Evolutionary conservation across 2,329 filamentous ascomycete genomes (phyloP).

Genomic region (Anthostomella pinea): DNA sequence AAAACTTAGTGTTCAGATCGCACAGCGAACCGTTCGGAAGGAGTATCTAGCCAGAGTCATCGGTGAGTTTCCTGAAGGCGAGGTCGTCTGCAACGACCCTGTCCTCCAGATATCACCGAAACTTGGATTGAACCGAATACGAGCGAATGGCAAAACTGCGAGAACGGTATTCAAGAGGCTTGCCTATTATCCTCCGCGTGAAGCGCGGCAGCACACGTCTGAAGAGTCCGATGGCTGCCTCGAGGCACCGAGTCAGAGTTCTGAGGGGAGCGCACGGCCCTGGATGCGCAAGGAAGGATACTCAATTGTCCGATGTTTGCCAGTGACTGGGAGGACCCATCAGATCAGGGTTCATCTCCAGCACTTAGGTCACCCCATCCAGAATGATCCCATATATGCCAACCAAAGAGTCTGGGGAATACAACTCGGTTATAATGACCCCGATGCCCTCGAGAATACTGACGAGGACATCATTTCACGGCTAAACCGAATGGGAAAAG

Average conservation of each 20-base stretch:
- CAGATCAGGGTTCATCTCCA: slow-evolving; percentile 94
- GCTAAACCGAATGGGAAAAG: slow-evolving; percentile 87
- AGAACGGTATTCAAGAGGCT: slow-evolving; percentile 87
- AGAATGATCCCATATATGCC: slow-evolving; percentile 96
- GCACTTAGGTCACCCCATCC: slow-evolving; percentile 89
- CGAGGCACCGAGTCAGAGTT: slow-evolving; percentile 13
- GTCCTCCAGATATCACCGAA: slow-evolving; percentile 94
- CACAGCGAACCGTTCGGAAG: slow-evolving; percentile 79
- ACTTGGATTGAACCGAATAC: slow-evolving; percentile 88
- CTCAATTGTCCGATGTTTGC: slow-evolving; percentile 90
- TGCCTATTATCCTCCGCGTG: slow-evolving; percentile 76
- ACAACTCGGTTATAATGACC: slow-evolving; percentile 66
- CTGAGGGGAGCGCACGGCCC: slow-evolving; percentile 32
- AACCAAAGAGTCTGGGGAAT: slow-evolving; percentile 90
- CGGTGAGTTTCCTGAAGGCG: slow-evolving; percentile 86
- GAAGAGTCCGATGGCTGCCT: slow-evolving; percentile 7
- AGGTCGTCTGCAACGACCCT: slow-evolving; percentile 88
- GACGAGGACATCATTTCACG: slow-evolving; percentile 89
- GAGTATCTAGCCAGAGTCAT: slow-evolving; percentile 92
- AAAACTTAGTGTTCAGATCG: slow-evolving; percentile 71
- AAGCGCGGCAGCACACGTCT: slow-evolving; percentile 9
- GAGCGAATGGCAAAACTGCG: slow-evolving; percentile 86
- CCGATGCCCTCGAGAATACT: slow-evolving; percentile 65
- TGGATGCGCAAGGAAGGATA: slow-evolving; percentile 70
- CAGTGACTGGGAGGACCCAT: slow-evolving; percentile 90